Conservation (phyloP, 2,329 filamentous ascomycete species). For the Raffaelea arxii region DNA sequence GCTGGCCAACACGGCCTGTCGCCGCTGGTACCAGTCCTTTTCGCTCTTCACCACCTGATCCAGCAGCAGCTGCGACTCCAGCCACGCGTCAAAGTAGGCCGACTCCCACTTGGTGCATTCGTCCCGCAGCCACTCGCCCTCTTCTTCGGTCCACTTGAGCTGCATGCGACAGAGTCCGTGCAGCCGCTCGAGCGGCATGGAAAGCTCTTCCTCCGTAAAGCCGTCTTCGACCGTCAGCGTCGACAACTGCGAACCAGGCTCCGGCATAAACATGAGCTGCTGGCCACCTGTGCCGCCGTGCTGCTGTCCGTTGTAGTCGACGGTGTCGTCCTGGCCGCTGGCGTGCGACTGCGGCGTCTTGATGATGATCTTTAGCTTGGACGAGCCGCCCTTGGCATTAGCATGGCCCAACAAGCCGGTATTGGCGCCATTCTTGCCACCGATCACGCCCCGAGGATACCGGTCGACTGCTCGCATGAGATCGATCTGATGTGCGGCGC, state of each 20-base stretch:
- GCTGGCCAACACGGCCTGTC: constrained; percentile 42
- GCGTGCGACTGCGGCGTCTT: constrained; percentile 50
- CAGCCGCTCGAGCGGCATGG: constrained; percentile 48
- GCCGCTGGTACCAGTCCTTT: constrained; percentile 52
- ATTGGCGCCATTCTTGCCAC: background rate
- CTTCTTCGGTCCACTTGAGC: constrained; percentile 61
- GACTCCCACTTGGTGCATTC: constrained; percentile 60
- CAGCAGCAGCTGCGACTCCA: constrained; percentile 69
- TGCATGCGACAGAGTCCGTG: constrained; percentile 61
- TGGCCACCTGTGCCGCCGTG: too few relatives aligned
- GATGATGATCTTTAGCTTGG: constrained; percentile 53
- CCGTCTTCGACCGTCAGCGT: constrained; percentile 45
- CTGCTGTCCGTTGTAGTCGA: constrained; percentile 24
- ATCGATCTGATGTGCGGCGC: constrained; percentile 96
- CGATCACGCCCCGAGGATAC: constrained; percentile 56
- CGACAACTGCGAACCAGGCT: constrained; percentile 46
- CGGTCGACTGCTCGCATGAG: constrained; percentile 72
- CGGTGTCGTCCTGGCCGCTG: constrained; percentile 43
- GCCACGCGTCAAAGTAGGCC: constrained; percentile 61
- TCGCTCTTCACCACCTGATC: constrained; percentile 62
- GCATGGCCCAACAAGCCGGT: background rate
- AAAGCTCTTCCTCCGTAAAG: constrained; percentile 57
- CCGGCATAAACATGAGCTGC: constrained; percentile 33
- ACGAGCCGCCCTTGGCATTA: constrained; percentile 25
- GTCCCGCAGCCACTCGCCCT: constrained; percentile 51